Base-by-base conservation (phyloP, 2,329 filamentous ascomycete genomes). In the Epichloe typhina region DNA sequence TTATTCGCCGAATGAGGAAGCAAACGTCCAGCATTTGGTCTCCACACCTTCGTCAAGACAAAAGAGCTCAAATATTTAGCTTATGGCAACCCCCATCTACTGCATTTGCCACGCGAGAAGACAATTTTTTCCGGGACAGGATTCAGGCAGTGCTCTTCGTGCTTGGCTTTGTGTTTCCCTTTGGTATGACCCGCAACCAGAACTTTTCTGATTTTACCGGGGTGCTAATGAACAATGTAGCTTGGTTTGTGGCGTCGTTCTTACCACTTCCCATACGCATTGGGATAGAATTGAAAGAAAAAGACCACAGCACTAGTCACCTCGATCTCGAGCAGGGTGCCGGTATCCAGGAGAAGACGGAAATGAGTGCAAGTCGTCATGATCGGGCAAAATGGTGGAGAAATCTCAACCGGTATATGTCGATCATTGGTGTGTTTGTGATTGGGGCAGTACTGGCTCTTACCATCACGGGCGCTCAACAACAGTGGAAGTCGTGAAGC, bases 181-280 rank as follows among this genome's bases (percentile, higher is more conserved):
- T 88, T 54, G 73, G 81, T 84, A 69, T 66, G 79, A 66, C 21
- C 21, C 31, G 38, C 39, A 15, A 17, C 33, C 9, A 5, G 17
- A n/a, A 21, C 8, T 11, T 21, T 4, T 42, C 26, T 47, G 31
- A 19, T 21, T 12, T 36, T 12, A 17, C n/a, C 15, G 38, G 13
- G 31, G 19, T 44, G 40, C 54, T 57, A 54, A 62, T 54, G 46
- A 40, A 11, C 47, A 19, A 49, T 46, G 33, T 57, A 84, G 84
- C 83, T 50, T 94, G 88, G 88, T 86, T 91, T 70, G 72, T 88
- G 55, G 88, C 83, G 2, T 79, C 87, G 1, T 74, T 90, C 50
- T 71, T 93, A 12, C 86, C 86, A 1, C 67, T 94, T 6, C 86
- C 86, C 9, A 70, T 71, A 1, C 74, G 75, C 50, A 76, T 81